Evolutionary conservation across 805 yeast genomes (phyloP).

Genomic region (Hanseniaspora pseudoguilliermondii): DNA sequence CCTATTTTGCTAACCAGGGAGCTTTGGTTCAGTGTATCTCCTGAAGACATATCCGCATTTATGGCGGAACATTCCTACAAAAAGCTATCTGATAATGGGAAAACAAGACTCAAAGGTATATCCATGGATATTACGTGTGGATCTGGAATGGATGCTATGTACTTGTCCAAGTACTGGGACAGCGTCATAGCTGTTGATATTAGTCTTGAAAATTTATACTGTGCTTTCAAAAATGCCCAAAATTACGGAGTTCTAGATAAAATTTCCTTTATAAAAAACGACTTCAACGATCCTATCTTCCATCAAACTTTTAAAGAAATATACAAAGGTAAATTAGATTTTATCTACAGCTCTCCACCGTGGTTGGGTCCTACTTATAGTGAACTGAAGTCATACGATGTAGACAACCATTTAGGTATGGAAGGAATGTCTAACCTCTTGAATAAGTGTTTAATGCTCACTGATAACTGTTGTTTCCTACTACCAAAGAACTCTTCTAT

Average conservation of each 20-base stretch:
- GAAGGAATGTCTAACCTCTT: constrained; percentile 33
- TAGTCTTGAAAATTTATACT: constrained; percentile 46
- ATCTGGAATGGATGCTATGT: constrained; percentile 78
- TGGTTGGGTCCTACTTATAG: constrained; percentile 73
- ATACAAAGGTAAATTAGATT: constrained; percentile 17
- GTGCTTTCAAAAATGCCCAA: constrained; percentile 52
- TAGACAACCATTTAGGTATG: constrained; percentile 36
- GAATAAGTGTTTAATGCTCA: constrained; percentile 30
- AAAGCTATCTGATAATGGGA: constrained; percentile 36
- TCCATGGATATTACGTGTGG: constrained; percentile 69
- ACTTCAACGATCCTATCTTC: constrained; percentile 29
- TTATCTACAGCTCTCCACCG: constrained; percentile 64
- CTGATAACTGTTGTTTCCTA: constrained; percentile 43
- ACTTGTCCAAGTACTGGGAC: constrained; percentile 49
- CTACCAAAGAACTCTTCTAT: constrained; percentile 50
- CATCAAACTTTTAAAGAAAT: constrained; percentile 18
- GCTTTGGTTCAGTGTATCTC: constrained; percentile 81
- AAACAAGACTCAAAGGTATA: constrained; percentile 16
- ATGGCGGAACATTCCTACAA: constrained; percentile 41
- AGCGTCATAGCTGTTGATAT: constrained; percentile 51
- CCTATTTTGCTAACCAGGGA: constrained; percentile 50
- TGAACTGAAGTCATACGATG: constrained; percentile 33
- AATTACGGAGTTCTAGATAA: constrained; percentile 46
- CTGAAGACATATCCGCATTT: constrained; percentile 57
- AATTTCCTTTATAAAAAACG: constrained; percentile 38